Evolutionary conservation across 2,329 filamentous ascomycete species (phyloP), one percentile per base, ranked within the genome.

Genomic region (Curvularia hawaiiensis): DNA sequence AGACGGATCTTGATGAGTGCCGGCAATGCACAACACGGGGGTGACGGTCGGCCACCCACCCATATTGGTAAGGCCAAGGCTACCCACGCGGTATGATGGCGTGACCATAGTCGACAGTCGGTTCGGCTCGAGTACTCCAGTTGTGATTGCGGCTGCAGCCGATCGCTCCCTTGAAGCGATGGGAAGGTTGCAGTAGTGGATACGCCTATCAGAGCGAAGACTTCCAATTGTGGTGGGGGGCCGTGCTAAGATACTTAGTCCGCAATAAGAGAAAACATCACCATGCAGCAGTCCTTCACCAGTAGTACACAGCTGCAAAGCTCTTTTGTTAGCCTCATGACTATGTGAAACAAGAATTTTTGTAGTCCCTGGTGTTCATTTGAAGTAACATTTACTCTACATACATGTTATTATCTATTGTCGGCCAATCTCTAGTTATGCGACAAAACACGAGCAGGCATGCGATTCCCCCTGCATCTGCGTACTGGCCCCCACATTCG

Each of bases 1-100:
- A 48, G 45, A 35, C 20, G 14, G 38, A 48, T 49, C 6, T 51
- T n/a, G 49, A 51, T 8, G 49, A 51, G 28, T 51, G 39, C 22
- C 38, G 49, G 30, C 24, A 33, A n/a, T 35, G 45, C 31, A 16
- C 9, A 48, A 20, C 30, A 30, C 45, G 11, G 30, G 20, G 18
- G 11, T 24, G 14, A n/a, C 16, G 41, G 24, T 44, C 30, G 12
- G 9, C 30, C 8, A 24, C 33, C 7, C 12, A 6, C 10, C 20
- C 12, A 12, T 22, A 22, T 48, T 24, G 11, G 12, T 4, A 10
- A 6, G 18, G 30, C 11, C 12, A 35, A 48, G 20, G 45, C 30
- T 48, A n/a, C 9, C 14, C 18, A 6, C 4, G 12, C 18, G 8
- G 8, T 35, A 18, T n/a, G 30, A 48, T 35, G 3, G 18, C 12